These are phyloP conservation scores for Penicillium simplicissimum DNA, from an alignment of 495 filamentous ascomycete genomes.

Conservation along the genomic window DNA sequence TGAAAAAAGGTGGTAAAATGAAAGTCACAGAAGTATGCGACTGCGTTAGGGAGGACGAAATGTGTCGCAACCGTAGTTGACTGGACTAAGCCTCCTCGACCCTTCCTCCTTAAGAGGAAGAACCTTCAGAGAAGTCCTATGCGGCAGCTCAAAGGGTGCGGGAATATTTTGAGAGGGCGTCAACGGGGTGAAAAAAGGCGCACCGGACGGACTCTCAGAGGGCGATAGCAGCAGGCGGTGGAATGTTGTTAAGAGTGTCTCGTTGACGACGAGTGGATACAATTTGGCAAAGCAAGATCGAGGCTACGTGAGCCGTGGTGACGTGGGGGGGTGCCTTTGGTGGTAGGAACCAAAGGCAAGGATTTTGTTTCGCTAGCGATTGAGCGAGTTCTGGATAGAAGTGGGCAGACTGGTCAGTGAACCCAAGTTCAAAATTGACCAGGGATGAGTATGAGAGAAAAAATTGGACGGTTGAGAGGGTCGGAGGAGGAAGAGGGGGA, in stretches of 20 bases:
- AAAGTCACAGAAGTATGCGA: conserved; percentile 26
- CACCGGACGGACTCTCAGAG: conserved; percentile 54
- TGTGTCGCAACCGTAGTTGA: conserved; percentile 78
- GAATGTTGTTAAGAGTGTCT: conserved; percentile 67
- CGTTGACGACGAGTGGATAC: conserved; percentile 59
- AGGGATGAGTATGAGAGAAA: conserved; percentile 25
- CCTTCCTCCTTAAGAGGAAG: conserved; percentile 76
- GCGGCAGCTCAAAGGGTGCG: conserved; percentile 85
- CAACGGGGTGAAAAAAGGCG: conserved; percentile 51
- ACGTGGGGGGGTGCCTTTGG: conserved; percentile 58
- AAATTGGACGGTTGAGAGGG: conserved; percentile 24
- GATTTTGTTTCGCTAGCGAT: not conserved
- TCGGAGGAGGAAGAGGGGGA: conserved; percentile 5
- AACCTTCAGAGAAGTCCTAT: conserved; percentile 94
- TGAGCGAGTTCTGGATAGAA: not conserved
- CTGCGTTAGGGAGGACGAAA: conserved; percentile 85
- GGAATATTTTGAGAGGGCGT: conserved; percentile 56
- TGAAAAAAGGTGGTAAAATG: conserved; percentile 20
- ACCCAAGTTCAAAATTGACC: conserved; percentile 1
- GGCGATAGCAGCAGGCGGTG: conserved; percentile 65
- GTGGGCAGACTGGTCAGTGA: conserved; percentile 6
- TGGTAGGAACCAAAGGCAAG: conserved; percentile 61
- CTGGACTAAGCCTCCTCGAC: conserved; percentile 50
- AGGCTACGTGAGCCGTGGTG: conserved; percentile 75
- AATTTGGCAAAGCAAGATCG: conserved; percentile 73